A percentile compares a stretch with the other conserved stretches of the same genome.
phyloP scores from a whole-genome alignment of 495 filamentous ascomycete genomes.

The Penicillium bovifimosum region DNA sequence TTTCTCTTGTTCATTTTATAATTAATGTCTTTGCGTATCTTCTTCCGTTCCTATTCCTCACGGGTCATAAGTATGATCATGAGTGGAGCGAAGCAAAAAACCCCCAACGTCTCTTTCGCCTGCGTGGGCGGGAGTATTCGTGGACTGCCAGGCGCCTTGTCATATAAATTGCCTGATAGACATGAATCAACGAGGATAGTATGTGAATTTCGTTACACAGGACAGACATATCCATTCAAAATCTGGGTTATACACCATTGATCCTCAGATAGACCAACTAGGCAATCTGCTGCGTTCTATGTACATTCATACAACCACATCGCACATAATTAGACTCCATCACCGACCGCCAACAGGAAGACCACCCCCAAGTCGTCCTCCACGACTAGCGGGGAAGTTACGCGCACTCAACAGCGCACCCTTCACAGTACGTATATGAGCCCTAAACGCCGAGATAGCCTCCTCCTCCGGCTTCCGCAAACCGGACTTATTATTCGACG shows the following conservation, averaged over 20 bases:
- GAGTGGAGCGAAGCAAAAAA: constrained; percentile 22
- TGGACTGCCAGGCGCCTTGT: background rate
- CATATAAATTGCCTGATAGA: constrained; percentile 15
- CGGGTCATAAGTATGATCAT: constrained; percentile 14
- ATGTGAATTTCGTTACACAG: background rate
- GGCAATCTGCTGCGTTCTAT: background rate
- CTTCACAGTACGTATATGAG: constrained; percentile 88
- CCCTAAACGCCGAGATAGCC: constrained; percentile 69
- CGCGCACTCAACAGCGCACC: constrained; percentile 80
- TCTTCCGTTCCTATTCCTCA: constrained; percentile 8
- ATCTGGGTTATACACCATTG: background rate
- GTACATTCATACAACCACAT: background rate
- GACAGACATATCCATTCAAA: background rate
- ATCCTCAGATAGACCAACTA: background rate
- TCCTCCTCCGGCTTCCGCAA: constrained; percentile 59
- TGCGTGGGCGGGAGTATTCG: background rate
- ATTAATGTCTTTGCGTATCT: constrained; percentile 24
- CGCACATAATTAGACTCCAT: background rate
- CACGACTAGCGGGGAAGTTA: constrained; percentile 51
- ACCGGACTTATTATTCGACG: constrained; percentile 24
- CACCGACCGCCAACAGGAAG: constrained; percentile 15
- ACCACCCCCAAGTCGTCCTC: constrained; percentile 24
- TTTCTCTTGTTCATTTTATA: constrained; percentile 21
- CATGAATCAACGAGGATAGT: constrained; percentile 6
- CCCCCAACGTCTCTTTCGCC: constrained; percentile 1